Evolutionary conservation across 1,139 yeast genomes (phyloP), one percentile per base, ranked within the genome.

Genomic region (Hansenula sp.): DNA sequence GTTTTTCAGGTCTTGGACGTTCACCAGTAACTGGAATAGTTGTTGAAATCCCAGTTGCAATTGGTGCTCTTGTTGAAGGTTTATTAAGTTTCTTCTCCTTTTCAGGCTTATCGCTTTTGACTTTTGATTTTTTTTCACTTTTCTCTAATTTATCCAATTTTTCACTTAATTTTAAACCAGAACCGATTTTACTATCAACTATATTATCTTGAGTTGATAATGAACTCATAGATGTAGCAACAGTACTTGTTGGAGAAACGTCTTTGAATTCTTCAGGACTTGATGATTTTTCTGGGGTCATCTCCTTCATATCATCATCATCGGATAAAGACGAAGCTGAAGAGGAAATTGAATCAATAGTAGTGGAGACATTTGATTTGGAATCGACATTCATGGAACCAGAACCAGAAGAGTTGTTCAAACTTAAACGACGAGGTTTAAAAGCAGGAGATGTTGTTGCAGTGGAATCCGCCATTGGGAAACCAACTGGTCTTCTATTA

Each of bases 21-120:
- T 84, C 91, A 32, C 91, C 91, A 9, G 90, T 82, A 3, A 84
- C 87, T 2, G 93, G 93, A 46, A 85, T 84, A 3, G 85, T 77
- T 33, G 89, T 84, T 10, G 89, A 82, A 37, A 85, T 81, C 40
- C 90, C 91, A 31, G 87, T 55, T 1, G 60, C 61, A 37, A 56
- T 52, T n/a, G 58, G 56, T 24, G 70, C 72, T 51, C 74, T 63
- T n/a, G 56, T 41, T 2, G 42, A 72, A 13, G 38, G 38, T 19
- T 36, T 36, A 10, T 28, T 36, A 18, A n/a, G 29, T 57, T 41
- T 72, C 55, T 51, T 53, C 13, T 47, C 47, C 41, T 57, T 54
- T 40, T 50, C 50, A 28, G 51, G 50, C 42, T 53, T 52, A 15
- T 49, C 53, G 58, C 61, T 53, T 70, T 74, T 38, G 25, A 21